phyloP scores from a whole-genome alignment of 2,329 filamentous ascomycete genomes.

The Scedosporium dehoogii region DNA sequence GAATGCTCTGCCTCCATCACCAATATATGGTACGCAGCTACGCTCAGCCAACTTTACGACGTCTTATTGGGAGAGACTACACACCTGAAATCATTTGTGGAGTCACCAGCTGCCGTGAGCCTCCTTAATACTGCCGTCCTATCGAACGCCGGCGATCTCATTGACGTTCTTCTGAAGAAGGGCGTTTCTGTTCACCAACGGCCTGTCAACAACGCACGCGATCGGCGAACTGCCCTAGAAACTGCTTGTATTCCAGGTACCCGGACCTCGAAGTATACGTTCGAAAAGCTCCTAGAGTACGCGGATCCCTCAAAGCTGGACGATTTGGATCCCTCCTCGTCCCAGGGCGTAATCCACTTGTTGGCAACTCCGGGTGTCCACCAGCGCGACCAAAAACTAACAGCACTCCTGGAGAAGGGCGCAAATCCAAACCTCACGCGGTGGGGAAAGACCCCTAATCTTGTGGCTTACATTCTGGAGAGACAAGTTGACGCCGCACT shows the following conservation, averaged over 20 bases:
- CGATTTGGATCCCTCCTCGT: not conserved
- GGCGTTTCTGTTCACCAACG: constrained; percentile 5
- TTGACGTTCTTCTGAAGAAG: constrained; percentile 1
- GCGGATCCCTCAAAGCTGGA: not conserved
- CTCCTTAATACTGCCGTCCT: not conserved
- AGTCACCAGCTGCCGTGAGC: not conserved
- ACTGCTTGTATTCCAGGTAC: not conserved
- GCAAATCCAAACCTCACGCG: constrained; percentile 4
- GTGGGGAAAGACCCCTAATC: not conserved
- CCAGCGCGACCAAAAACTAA: constrained; percentile 3
- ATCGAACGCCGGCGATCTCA: not conserved
- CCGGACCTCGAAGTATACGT: not conserved
- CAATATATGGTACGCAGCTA: not conserved
- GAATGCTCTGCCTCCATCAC: not conserved
- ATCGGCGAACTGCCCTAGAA: not conserved
- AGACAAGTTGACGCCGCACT: constrained; percentile 8
- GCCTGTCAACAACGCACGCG: not conserved
- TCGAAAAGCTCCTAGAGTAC: constrained; percentile 2
- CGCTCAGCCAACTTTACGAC: not conserved
- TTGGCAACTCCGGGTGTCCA: not conserved
- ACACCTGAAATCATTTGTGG: not conserved
- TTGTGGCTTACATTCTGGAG: constrained; percentile 11
- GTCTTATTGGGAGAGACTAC: not conserved
- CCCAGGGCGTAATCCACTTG: constrained; percentile 3
- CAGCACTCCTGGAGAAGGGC: not conserved